phyloP scores from a whole-genome alignment of 345 rosid genomes.

The Syzygium jambos region DNA sequence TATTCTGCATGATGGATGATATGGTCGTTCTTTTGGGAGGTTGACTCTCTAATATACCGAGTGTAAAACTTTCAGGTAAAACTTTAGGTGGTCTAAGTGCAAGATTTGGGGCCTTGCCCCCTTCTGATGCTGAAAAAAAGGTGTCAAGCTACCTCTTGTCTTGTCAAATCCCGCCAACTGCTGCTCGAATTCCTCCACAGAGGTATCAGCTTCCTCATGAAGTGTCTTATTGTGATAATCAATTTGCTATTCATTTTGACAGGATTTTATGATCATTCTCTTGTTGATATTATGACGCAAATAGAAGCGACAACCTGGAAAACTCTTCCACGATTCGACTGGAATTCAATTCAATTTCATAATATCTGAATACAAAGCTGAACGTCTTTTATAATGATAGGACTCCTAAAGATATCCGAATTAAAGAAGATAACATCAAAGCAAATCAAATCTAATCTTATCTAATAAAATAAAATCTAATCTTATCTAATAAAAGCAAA shows the following conservation, averaged over 20 bases:
- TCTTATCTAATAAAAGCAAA: too few species aligned
- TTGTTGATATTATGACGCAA: neutral
- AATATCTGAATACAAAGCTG: too few species aligned
- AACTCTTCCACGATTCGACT: too few species aligned
- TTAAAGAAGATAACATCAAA: too few species aligned
- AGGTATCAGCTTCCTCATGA: slow-evolving; percentile 28
- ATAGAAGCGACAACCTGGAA: too few species aligned
- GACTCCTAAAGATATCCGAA: too few species aligned
- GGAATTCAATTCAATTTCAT: too few species aligned
- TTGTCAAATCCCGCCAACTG: slow-evolving; percentile 37
- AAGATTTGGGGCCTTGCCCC: slow-evolving; percentile 57
- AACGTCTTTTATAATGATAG: too few species aligned
- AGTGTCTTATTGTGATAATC: neutral
- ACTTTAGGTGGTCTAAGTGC: slow-evolving; percentile 64
- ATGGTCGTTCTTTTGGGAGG: neutral
- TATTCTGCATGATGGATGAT: neutral
- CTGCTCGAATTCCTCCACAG: slow-evolving; percentile 48
- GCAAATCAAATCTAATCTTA: too few species aligned
- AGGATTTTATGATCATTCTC: neutral
- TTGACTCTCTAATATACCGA: neutral
- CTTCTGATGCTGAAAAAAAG: slow-evolving; percentile 37
- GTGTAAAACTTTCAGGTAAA: slow-evolving; percentile 38
- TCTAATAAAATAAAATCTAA: too few species aligned
- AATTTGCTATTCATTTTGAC: neutral
- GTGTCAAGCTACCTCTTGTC: slow-evolving; percentile 36